A percentile compares a stretch with the other conserved stretches of the same genome.
Conservation (phyloP, 768 basidiomycete genomes). For the Leccinum subtestaceum region DNA sequence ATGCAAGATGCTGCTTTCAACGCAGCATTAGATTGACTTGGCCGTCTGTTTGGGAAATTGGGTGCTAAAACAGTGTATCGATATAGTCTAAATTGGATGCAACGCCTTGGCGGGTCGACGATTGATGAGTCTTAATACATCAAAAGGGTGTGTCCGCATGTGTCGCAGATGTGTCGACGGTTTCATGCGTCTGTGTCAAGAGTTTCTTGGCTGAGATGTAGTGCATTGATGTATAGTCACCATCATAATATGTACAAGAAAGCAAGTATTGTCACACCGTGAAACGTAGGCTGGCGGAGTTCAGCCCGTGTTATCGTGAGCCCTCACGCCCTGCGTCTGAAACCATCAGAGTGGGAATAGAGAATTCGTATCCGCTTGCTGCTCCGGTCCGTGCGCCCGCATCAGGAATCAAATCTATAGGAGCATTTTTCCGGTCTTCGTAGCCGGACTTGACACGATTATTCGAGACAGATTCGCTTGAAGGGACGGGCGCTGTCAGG, state of each 20-base stretch:
- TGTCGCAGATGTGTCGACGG: not conserved
- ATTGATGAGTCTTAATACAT: not conserved
- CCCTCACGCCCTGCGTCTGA: not conserved
- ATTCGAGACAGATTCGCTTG: conserved; percentile 50
- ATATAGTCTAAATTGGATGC: not conserved
- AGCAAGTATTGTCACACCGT: not conserved
- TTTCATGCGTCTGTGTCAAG: not conserved
- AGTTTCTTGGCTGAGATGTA: not conserved
- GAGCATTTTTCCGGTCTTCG: not conserved
- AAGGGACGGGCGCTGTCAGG: conserved; percentile 1
- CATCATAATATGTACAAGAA: conserved; percentile 19
- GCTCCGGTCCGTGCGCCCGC: conserved; percentile 68
- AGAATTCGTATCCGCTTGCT: conserved; percentile 63
- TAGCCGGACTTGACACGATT: not conserved
- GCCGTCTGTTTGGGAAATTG: not conserved
- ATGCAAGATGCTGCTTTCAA: conserved; percentile 61
- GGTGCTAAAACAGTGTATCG: conserved; percentile 4
- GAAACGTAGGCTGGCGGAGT: not conserved
- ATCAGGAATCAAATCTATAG: conserved; percentile 70
- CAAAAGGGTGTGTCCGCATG: not conserved
- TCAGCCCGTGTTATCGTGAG: not conserved
- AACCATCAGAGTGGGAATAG: conserved; percentile 47
- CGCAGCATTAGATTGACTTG: conserved; percentile 27
- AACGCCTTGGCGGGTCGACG: not conserved
- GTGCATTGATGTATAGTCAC: not conserved